phyloP scores from a whole-genome alignment of 768 basidiomycete genomes.

The Tricholoma matsutake region DNA sequence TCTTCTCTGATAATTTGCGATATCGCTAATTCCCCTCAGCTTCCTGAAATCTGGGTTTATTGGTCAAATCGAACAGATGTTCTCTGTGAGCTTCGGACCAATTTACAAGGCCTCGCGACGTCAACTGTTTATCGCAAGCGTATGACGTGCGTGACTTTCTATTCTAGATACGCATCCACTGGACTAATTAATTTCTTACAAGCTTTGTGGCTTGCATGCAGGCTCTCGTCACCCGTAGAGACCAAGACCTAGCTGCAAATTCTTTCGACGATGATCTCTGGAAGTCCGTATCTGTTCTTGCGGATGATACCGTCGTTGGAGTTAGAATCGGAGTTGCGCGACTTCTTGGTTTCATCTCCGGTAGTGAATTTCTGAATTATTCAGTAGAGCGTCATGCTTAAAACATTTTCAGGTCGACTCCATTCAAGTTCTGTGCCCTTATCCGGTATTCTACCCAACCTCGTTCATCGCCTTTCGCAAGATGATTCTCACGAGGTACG shows the following conservation, averaged over 20 bases:
- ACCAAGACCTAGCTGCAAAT: slow-evolving; percentile 32
- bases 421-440: slow-evolving; percentile 26
- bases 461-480: slow-evolving; percentile 46
- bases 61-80: slow-evolving; percentile 33
- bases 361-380: slow-evolving; percentile 30
- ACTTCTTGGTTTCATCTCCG: slow-evolving; percentile 51
- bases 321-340: slow-evolving; percentile 87
- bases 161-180: neutral
- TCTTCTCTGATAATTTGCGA: neutral
- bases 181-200: slow-evolving; percentile 16
- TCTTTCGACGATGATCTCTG: slow-evolving; percentile 50
- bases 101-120: slow-evolving; percentile 42
- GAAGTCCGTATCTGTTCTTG: slow-evolving; percentile 51
- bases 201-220: slow-evolving; percentile 78
- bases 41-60: slow-evolving; percentile 45
- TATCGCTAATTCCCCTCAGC: slow-evolving; percentile 28
- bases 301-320: slow-evolving; percentile 69
- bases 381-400: slow-evolving; percentile 4
- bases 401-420: slow-evolving; percentile 26
- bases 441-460: slow-evolving; percentile 33
- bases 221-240: slow-evolving; percentile 43
- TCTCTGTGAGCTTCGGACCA: slow-evolving; percentile 35
- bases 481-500: slow-evolving; percentile 62
- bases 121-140: slow-evolving; percentile 55
- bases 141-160: slow-evolving; percentile 57